A percentile compares a stretch with the other conserved stretches of the same genome.
These are phyloP conservation scores for Blastocystis sp. DNA, from an alignment of 352 stramenopile species.

Conservation along the genomic window DNA sequence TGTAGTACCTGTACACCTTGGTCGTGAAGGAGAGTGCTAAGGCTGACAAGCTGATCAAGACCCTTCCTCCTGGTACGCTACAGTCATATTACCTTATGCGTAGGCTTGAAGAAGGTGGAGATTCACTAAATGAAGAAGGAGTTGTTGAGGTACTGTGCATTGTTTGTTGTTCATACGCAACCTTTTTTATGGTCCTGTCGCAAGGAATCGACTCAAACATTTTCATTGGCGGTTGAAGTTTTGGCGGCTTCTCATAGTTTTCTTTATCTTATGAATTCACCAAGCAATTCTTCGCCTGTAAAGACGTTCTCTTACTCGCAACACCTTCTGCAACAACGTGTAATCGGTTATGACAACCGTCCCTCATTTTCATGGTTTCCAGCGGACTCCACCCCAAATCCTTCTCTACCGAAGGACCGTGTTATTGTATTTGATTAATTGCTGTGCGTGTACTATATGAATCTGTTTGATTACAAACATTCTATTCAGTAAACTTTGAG, in stretches of 20 bases:
- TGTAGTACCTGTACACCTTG: slow-evolving; percentile 53
- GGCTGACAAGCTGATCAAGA: slow-evolving; percentile 17
- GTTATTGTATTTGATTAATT: background rate
- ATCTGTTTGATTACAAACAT: slow-evolving; percentile 6
- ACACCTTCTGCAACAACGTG: background rate
- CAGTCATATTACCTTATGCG: background rate
- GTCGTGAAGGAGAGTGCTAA: slow-evolving; percentile 36
- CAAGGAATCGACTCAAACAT: background rate
- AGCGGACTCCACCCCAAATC: background rate
- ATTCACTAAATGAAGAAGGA: background rate
- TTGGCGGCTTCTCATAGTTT: background rate
- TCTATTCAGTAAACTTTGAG: slow-evolving; percentile 22
- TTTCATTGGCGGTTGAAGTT: background rate
- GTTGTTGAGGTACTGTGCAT: background rate
- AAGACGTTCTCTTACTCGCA: slow-evolving; percentile 53
- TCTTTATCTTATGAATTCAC: background rate
- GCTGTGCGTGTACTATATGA: background rate
- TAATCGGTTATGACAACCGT: background rate
- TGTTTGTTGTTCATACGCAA: background rate
- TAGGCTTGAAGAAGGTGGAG: background rate
- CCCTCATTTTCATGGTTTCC: slow-evolving; percentile 30
- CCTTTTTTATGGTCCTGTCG: background rate
- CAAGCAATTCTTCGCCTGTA: slow-evolving; percentile 11
- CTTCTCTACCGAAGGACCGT: background rate
- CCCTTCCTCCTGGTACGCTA: background rate